Conservation (phyloP, 2,329 filamentous ascomycete species). For the Pyrenochaeta sp. region DNA sequence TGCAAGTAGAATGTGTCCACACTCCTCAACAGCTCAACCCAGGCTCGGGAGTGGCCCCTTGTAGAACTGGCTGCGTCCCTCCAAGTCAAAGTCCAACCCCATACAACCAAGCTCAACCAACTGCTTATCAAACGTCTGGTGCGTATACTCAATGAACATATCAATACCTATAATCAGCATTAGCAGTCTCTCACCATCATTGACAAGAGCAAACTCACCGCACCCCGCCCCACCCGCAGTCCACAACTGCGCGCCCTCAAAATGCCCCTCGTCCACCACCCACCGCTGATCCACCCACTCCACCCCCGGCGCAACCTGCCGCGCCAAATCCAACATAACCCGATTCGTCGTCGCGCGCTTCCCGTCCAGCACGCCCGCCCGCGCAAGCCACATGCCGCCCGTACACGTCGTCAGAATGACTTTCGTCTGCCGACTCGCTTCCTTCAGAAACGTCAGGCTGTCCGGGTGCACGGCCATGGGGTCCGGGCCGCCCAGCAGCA, state of each 20-base stretch:
- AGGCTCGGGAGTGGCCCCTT: conserved; percentile 8
- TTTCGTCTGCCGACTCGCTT: conserved; percentile 46
- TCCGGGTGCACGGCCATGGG: conserved; percentile 38
- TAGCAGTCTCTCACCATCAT: neutral
- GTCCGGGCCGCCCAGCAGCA: conserved; percentile 49
- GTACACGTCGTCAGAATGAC: conserved; percentile 51
- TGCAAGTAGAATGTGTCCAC: neutral
- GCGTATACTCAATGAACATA: conserved; percentile 32
- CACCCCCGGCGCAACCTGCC: conserved; percentile 37
- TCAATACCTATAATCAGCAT: conserved; percentile 29
- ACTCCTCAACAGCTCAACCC: neutral
- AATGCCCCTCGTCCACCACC: conserved; percentile 42
- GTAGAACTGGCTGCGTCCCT: conserved; percentile 22
- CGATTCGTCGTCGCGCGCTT: conserved; percentile 52
- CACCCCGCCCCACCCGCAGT: conserved; percentile 49
- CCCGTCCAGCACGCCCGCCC: conserved; percentile 46
- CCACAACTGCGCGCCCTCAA: conserved; percentile 49
- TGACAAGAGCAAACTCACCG: conserved; percentile 30
- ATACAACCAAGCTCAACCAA: conserved; percentile 20
- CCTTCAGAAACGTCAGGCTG: conserved; percentile 47
- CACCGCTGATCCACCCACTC: conserved; percentile 52
- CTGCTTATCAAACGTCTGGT: conserved; percentile 25
- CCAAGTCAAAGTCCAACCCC: conserved; percentile 29
- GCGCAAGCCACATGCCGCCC: conserved; percentile 51
- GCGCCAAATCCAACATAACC: conserved; percentile 33